phyloP scores from a whole-genome alignment of 139 green algal species.

The Pleodorina starrii region DNA sequence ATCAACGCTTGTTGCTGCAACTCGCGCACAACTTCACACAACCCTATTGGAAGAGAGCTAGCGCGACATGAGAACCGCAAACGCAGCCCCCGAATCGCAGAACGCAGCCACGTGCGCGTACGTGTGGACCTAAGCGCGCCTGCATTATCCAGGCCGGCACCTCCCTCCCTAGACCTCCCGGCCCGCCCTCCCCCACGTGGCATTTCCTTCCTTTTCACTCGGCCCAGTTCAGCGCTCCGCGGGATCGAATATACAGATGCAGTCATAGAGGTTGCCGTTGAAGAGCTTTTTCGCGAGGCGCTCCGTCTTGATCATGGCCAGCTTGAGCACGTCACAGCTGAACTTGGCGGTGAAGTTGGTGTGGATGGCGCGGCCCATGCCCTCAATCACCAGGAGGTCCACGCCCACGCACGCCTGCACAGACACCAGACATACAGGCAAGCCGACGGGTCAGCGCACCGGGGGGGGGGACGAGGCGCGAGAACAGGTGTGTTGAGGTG shows the following conservation, averaged over 20 bases:
- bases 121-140: no score
- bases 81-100: no score
- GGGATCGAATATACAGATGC: slow-evolving; percentile 79
- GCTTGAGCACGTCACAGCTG: slow-evolving; percentile 93
- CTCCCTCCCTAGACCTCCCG: no score
- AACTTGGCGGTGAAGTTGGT: slow-evolving; percentile 85
- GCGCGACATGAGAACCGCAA: no score
- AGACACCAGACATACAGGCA: slow-evolving; percentile 61
- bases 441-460: slow-evolving; percentile 1
- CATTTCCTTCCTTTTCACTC: no score
- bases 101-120: no score
- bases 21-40: no score
- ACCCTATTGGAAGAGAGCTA: no score
- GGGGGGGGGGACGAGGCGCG: not conserved
- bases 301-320: slow-evolving; percentile 98
- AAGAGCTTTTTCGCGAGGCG: slow-evolving; percentile 90
- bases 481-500: no score
- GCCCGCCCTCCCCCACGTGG: no score
- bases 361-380: slow-evolving; percentile 95
- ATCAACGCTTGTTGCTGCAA: no score
- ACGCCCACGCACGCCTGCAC: slow-evolving; percentile 79
- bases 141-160: no score
- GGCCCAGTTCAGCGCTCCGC: not conserved
- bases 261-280: slow-evolving; percentile 92
- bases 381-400: slow-evolving; percentile 97